Percentiles rank a stretch among this genome's conserved stretches.
These are phyloP conservation scores for Cladosporium halotolerans DNA, from an alignment of 2,329 filamentous ascomycete species.

Conservation along the genomic window DNA sequence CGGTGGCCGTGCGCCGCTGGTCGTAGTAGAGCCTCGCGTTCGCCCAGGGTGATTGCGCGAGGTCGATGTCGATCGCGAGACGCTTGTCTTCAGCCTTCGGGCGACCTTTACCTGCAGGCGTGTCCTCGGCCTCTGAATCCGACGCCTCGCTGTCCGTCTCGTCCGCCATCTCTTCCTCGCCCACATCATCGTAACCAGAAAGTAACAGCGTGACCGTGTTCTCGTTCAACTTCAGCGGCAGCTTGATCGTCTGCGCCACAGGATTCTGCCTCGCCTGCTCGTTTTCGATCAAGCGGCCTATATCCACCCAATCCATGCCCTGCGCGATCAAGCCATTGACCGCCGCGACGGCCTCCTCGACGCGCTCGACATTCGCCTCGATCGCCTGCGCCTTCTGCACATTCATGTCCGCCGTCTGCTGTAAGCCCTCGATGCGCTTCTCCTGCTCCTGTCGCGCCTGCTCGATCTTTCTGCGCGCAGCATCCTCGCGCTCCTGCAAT, in stretches of 20 bases:
- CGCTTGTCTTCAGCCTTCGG: slow-evolving; percentile 35
- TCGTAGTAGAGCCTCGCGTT: slow-evolving; percentile 92
- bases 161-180: slow-evolving; percentile 52
- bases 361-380: slow-evolving; percentile 80
- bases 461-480: slow-evolving; percentile 77
- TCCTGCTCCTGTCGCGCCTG: slow-evolving; percentile 77
- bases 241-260: slow-evolving; percentile 77
- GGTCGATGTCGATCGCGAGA: slow-evolving; percentile 76
- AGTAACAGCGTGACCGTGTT: slow-evolving; percentile 79
- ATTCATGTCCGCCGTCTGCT: slow-evolving; percentile 75
- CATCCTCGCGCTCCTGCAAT: slow-evolving; percentile 72
- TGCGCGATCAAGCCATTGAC: slow-evolving; percentile 87
- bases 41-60: slow-evolving; percentile 73
- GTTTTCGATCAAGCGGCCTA: slow-evolving; percentile 78
- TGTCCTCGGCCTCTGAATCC: slow-evolving; percentile 56
- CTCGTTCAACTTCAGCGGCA: slow-evolving; percentile 84
- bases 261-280: slow-evolving; percentile 76
- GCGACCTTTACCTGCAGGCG: slow-evolving; percentile 26
- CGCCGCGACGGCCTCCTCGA: slow-evolving; percentile 87
- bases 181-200: slow-evolving; percentile 60
- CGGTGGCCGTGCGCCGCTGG: slow-evolving; percentile 74
- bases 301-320: slow-evolving; percentile 96
- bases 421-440: slow-evolving; percentile 75
- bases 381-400: slow-evolving; percentile 84
- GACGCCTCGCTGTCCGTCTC: slow-evolving; percentile 61